Evolutionary conservation across 495 filamentous ascomycete species (phyloP), one percentile per base, ranked within the genome.

Genomic region (Mycothermus thermophilus): DNA sequence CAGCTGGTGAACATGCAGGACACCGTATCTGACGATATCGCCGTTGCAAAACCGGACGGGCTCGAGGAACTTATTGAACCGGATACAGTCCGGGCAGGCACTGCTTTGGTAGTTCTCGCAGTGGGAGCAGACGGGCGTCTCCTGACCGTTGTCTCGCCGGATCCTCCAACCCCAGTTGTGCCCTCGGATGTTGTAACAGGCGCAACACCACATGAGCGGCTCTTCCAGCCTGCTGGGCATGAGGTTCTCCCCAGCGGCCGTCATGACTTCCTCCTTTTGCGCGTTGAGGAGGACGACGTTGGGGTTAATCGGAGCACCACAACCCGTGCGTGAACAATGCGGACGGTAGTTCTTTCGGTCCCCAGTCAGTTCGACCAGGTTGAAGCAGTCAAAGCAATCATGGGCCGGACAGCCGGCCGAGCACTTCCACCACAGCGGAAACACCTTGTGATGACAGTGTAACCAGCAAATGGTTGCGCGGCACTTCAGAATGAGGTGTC

Each of bases 391-490:
- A 25, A 28, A 35, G 33, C 16, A 13, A 25, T 28, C 3, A 17
- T 29, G n/a, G 1, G 27, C 17, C 4, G 17, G 18, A 7, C 34
- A 36, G 4, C n/a, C n/a, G n/a, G n/a, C 3, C 18, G 8, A 10
- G 26, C 34, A 36, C 12, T 23, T 15, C 34, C 34, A 36, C 18
- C 16, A 21, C 1, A 20, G 7, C n/a, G 34, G 34, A 6, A 36
- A 23, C 1, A 29, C 27, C 9, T 23, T 30, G 26, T 29, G 26
- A 12, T 36, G 34, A 11, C 27, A 28, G 17, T 10, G 3, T 12
- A 29, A 11, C 26, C 26, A 36, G 2, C 2, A 0, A 0, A 7
- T 14, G 11, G 6, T 5, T 10, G 9, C 1, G 9, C 5, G 2
- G 1, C 5, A 13, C 24, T n/a, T 11, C 1, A 36, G 5, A 2